Evolutionary conservation across 352 stramenopile genomes (phyloP).

Genomic region (Phytophthora meadii): DNA sequence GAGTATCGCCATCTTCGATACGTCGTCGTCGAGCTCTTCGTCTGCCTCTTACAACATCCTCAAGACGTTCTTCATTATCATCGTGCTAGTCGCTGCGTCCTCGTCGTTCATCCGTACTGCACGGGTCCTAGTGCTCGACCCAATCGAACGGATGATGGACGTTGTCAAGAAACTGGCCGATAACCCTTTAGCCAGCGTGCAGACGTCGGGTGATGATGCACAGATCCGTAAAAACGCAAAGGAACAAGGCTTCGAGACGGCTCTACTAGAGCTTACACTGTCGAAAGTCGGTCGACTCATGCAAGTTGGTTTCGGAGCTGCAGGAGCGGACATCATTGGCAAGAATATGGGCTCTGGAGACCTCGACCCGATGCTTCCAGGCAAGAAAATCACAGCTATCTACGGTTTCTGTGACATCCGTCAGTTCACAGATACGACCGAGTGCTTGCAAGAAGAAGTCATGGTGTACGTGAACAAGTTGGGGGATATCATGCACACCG

Average conservation of each 20-base stretch:
- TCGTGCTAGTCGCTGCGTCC: slow-evolving; percentile 80
- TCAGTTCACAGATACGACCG: slow-evolving; percentile 92
- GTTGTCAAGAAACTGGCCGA: slow-evolving; percentile 90
- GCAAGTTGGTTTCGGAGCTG: slow-evolving; percentile 85
- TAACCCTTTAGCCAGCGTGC: slow-evolving; percentile 88
- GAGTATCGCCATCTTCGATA: slow-evolving; percentile 88
- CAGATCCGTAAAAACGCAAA: slow-evolving; percentile 80
- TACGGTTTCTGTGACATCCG: slow-evolving; percentile 97
- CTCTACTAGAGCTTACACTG: slow-evolving; percentile 80
- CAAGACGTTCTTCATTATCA: slow-evolving; percentile 90
- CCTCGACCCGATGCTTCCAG: slow-evolving; percentile 89
- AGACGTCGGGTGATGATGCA: slow-evolving; percentile 64
- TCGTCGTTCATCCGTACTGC: slow-evolving; percentile 87
- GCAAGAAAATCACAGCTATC: slow-evolving; percentile 93
- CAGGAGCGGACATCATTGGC: slow-evolving; percentile 84
- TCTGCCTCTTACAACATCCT: slow-evolving; percentile 84
- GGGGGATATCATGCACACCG: slow-evolving; percentile 89
- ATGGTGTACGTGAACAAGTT: slow-evolving; percentile 95
- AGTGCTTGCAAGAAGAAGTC: slow-evolving; percentile 91
- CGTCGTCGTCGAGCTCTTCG: slow-evolving; percentile 54
- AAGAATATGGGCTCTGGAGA: slow-evolving; percentile 91
- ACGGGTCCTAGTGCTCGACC: slow-evolving; percentile 86
- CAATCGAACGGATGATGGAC: slow-evolving; percentile 93
- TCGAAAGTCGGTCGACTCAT: slow-evolving; percentile 88
- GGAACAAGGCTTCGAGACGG: slow-evolving; percentile 82